phyloP scores from a whole-genome alignment of 2,329 filamentous ascomycete genomes.

The Zarea fungicola region DNA sequence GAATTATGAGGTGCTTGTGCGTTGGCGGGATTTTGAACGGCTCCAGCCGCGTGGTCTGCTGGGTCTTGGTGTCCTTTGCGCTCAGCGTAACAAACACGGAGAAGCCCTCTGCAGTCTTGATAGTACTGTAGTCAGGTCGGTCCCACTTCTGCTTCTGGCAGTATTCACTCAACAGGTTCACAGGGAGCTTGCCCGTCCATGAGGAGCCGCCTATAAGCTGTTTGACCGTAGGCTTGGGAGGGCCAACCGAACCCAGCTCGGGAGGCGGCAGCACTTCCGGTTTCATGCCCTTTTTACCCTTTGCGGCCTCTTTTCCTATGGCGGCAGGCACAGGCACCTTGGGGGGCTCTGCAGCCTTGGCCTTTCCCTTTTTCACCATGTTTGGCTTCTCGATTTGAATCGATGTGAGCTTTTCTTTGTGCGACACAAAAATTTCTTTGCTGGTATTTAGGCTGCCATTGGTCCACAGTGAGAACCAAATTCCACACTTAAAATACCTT shows the following conservation, averaged over 20 bases:
- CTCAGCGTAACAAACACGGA: slow-evolving; percentile 78
- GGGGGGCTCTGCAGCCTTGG: slow-evolving; percentile 38
- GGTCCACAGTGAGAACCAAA: not conserved
- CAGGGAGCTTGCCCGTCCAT: slow-evolving; percentile 95
- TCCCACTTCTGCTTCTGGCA: slow-evolving; percentile 96
- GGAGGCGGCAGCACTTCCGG: slow-evolving; percentile 25
- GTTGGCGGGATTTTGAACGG: slow-evolving; percentile 75
- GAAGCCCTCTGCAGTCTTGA: slow-evolving; percentile 67
- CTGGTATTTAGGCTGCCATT: slow-evolving; percentile 2
- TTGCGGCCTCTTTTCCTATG: slow-evolving; percentile 46
- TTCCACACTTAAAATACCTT: too few relatives aligned
- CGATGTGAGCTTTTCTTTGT: not conserved
- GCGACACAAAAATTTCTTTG: slow-evolving; percentile 4
- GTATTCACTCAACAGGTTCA: slow-evolving; percentile 89
- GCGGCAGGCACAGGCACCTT: slow-evolving; percentile 25
- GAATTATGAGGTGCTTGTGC: slow-evolving; percentile 69
- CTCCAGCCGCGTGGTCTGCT: slow-evolving; percentile 67
- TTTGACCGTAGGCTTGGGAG: slow-evolving; percentile 59
- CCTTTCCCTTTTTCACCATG: slow-evolving; percentile 52
- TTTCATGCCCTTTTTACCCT: slow-evolving; percentile 46
- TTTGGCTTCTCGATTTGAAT: slow-evolving; percentile 1
- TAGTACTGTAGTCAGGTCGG: slow-evolving; percentile 84
- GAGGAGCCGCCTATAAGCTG: slow-evolving; percentile 90
- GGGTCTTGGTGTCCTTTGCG: slow-evolving; percentile 73
- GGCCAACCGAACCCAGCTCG: slow-evolving; percentile 34